These are phyloP conservation scores for Aeschynomene evenia DNA, from an alignment of 306 rosid species.

Conservation along the genomic window DNA sequence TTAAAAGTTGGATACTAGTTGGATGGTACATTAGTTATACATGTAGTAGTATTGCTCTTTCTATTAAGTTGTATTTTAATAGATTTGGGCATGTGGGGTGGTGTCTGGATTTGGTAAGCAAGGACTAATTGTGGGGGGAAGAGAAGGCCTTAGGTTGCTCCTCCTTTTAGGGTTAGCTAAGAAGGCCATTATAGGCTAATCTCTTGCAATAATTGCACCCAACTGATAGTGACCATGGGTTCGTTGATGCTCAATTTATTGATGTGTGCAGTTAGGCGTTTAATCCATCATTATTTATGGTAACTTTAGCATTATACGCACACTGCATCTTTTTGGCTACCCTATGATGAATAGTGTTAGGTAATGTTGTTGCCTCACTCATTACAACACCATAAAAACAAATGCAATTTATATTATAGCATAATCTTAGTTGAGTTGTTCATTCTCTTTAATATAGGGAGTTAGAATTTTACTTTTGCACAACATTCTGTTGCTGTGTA, in stretches of 20 bases:
- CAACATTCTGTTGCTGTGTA: not conserved
- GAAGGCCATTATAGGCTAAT: conserved; percentile 34
- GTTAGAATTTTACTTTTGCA: conserved; percentile 15
- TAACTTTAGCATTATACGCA: conserved; percentile 26
- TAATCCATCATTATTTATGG: conserved; percentile 32
- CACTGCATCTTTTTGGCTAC: conserved; percentile 37
- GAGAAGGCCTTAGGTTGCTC: conserved; percentile 30
- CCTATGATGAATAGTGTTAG: conserved; percentile 31
- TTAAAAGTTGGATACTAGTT: no score
- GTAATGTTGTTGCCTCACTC: conserved; percentile 37
- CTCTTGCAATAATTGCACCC: conserved; percentile 34
- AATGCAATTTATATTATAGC: not conserved
- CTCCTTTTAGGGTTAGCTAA: conserved; percentile 39
- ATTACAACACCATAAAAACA: conserved; percentile 8
- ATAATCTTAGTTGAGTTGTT: conserved; percentile 39
- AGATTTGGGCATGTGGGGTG: conserved; percentile 33
- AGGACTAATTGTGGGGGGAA: conserved; percentile 19
- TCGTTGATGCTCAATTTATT: conserved; percentile 26
- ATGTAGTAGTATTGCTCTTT: no score
- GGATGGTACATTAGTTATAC: no score
- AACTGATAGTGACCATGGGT: conserved; percentile 35
- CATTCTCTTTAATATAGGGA: conserved; percentile 26
- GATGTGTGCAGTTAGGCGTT: conserved; percentile 27
- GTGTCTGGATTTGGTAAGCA: conserved; percentile 26
- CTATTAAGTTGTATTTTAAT: no score